A percentile compares a stretch with the other conserved stretches of the same genome.
Evolutionary conservation across 768 basidiomycete genomes (phyloP).

Genomic region (Suillus discolor): DNA sequence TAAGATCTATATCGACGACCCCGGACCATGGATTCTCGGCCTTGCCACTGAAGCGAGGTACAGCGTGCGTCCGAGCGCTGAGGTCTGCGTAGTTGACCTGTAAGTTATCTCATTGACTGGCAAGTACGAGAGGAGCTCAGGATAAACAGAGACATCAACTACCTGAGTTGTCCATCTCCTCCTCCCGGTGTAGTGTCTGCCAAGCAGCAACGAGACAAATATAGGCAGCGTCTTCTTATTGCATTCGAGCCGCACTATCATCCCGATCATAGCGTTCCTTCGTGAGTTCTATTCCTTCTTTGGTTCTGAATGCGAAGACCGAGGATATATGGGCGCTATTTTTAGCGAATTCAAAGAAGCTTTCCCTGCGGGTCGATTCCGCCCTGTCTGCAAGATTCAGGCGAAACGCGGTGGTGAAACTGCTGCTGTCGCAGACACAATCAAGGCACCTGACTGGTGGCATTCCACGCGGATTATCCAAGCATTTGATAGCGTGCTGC

Average conservation of each 20-base stretch:
- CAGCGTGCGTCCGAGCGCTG: conserved; percentile 70
- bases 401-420: conserved; percentile 80
- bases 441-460: conserved; percentile 94
- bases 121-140: conserved; percentile 1
- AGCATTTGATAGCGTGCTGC: conserved; percentile 85
- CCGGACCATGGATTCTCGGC: conserved; percentile 96
- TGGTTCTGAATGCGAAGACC: neutral
- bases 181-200: conserved; percentile 72
- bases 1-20: conserved; percentile 93
- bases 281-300: conserved; percentile 37
- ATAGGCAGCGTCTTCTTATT: conserved; percentile 67
- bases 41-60: conserved; percentile 85
- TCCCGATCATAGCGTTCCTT: conserved; percentile 84
- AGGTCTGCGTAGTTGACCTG: conserved; percentile 88
- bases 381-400: conserved; percentile 89
- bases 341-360: conserved; percentile 90
- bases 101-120: conserved; percentile 40
- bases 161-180: conserved; percentile 82
- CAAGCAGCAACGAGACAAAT: conserved; percentile 82
- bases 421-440: conserved; percentile 84
- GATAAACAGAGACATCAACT: conserved; percentile 69
- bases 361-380: conserved; percentile 89
- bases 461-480: conserved; percentile 88
- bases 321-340: conserved; percentile 17
- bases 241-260: conserved; percentile 89